These are phyloP conservation scores for Rhodotorula toruloides DNA, from an alignment of 768 basidiomycete species.

Conservation along the genomic window DNA sequence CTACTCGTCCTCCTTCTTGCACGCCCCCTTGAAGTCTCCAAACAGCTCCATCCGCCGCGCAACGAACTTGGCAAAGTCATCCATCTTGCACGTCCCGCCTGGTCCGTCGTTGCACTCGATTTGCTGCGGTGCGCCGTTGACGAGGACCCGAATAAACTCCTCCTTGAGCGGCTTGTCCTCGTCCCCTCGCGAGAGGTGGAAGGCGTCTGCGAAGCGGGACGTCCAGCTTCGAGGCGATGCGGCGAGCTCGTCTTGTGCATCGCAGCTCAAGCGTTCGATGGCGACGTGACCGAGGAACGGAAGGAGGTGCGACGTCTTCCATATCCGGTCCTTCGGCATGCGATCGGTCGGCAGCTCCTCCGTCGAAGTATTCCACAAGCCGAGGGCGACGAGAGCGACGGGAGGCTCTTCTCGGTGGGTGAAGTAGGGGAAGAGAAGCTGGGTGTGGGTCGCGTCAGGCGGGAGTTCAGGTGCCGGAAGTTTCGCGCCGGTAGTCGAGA, in stretches of 20 bases:
- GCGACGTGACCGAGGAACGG: slow-evolving; percentile 51
- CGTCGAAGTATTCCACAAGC: slow-evolving; percentile 48
- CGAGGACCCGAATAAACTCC: slow-evolving; percentile 47
- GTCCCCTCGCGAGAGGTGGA: background rate
- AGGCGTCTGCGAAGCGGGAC: background rate
- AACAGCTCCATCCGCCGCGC: slow-evolving; percentile 41
- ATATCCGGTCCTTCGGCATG: slow-evolving; percentile 40
- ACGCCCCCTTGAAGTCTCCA: slow-evolving; percentile 28
- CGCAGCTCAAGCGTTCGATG: slow-evolving; percentile 46
- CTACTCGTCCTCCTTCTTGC: slow-evolving; percentile 29
- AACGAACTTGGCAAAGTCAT: slow-evolving; percentile 43
- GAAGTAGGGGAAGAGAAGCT: slow-evolving; percentile 48
- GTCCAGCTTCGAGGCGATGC: background rate
- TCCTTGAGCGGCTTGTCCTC: slow-evolving; percentile 19
- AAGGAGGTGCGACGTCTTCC: slow-evolving; percentile 49
- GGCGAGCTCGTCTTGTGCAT: background rate
- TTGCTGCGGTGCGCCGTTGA: slow-evolving; percentile 47
- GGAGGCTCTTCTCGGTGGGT: slow-evolving; percentile 51
- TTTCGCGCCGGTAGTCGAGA: background rate
- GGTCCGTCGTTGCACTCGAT: slow-evolving; percentile 48
- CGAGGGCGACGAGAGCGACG: slow-evolving; percentile 48
- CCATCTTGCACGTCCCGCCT: slow-evolving; percentile 42
- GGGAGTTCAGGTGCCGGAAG: slow-evolving; percentile 47
- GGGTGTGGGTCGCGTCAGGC: slow-evolving; percentile 49
- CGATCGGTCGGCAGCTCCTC: slow-evolving; percentile 36